Percentiles rank a stretch among this genome's conserved stretches.
Evolutionary conservation across 2,329 filamentous ascomycete species (phyloP).

Genomic region (Cercospora zeina): DNA sequence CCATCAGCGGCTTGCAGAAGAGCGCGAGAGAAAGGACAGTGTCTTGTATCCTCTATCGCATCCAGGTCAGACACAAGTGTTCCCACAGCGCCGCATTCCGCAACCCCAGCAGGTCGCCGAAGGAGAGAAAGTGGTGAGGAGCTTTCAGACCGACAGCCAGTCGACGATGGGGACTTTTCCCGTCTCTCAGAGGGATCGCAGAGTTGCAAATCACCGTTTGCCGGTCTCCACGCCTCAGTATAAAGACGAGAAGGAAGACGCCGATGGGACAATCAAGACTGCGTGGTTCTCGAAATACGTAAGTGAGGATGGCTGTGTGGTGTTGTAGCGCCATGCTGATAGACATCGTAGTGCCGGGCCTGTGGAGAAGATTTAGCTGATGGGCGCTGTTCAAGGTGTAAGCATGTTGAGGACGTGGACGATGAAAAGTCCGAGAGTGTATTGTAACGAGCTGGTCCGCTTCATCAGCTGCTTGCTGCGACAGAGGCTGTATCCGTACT

Average conservation of each 20-base stretch:
- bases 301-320: neutral
- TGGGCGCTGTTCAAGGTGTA: slow-evolving; percentile 7
- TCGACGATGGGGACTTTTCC: neutral
- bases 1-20: slow-evolving; percentile 1
- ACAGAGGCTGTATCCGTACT: neutral
- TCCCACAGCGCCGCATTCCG: neutral
- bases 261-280: neutral
- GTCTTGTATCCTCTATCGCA: neutral
- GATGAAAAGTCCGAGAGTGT: neutral
- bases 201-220: neutral
- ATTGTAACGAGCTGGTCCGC: neutral
- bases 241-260: neutral
- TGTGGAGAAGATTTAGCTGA: neutral
- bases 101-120: neutral
- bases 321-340: neutral
- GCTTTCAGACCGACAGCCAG: neutral
- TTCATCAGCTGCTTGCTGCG: neutral
- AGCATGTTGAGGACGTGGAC: neutral
- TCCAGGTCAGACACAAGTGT: neutral
- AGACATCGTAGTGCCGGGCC: neutral
- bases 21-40: slow-evolving; percentile 10
- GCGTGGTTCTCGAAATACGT: neutral
- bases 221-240: neutral
- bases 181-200: slow-evolving; percentile 5
- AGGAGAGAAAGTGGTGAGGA: slow-evolving; percentile 7